A percentile compares a stretch with the other conserved stretches of the same genome.
phyloP scores from a whole-genome alignment of 495 filamentous ascomycete species.

The Hyaloscypha variabilis region DNA sequence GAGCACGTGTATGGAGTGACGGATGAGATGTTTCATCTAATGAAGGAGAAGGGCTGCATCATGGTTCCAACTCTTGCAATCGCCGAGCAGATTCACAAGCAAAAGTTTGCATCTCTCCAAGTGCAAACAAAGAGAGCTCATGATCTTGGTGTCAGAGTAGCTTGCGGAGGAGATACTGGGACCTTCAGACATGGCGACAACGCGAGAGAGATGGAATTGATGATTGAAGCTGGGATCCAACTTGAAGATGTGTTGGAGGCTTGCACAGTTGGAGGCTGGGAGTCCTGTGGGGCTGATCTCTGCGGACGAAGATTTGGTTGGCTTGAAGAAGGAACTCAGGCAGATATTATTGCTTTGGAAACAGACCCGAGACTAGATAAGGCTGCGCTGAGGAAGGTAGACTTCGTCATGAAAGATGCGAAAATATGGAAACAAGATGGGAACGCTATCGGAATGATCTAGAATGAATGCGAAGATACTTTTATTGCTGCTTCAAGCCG shows the following conservation, averaged over 20 bases:
- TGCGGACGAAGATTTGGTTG: constrained; percentile 52
- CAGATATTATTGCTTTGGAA: constrained; percentile 44
- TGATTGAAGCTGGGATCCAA: constrained; percentile 52
- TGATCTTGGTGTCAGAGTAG: neutral
- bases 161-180: constrained; percentile 52
- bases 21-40: neutral
- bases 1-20: neutral
- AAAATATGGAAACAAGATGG: neutral
- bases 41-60: neutral
- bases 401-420: constrained; percentile 23
- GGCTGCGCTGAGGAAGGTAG: neutral
- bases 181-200: constrained; percentile 54
- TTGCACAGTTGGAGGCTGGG: constrained; percentile 51
- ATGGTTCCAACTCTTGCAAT: neutral
- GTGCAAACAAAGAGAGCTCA: neutral
- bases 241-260: constrained; percentile 48
- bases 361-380: neutral
- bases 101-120: neutral
- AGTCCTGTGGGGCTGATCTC: constrained; percentile 50
- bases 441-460: too few relatives aligned
- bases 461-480: too few relatives aligned
- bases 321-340: constrained; percentile 46
- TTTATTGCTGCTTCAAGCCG: too few relatives aligned
- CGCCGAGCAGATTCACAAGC: neutral
- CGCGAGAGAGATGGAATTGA: constrained; percentile 49